phyloP scores from a whole-genome alignment of 371 early-diverging fungal species.

The Funneliformis caledonium region DNA sequence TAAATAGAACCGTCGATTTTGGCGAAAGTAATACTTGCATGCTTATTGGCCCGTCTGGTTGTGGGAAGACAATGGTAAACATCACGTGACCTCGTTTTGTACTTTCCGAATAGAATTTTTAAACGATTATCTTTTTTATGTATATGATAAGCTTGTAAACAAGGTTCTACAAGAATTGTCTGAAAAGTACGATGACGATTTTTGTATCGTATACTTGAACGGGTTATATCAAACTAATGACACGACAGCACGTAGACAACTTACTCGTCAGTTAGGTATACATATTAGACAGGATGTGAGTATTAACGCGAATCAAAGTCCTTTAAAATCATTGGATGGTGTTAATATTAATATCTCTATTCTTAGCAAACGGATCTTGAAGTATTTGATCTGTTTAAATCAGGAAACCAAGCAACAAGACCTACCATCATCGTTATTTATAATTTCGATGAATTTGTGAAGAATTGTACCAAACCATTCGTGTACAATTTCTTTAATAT shows the following conservation, averaged over 20 bases:
- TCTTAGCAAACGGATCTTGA: slow-evolving; percentile 5
- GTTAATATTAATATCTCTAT: slow-evolving; percentile 22
- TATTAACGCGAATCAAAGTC: background rate
- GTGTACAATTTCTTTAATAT: slow-evolving; percentile 93
- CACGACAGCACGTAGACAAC: slow-evolving; percentile 78
- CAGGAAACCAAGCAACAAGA: slow-evolving; percentile 63
- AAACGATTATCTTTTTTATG: background rate
- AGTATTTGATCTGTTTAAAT: slow-evolving; percentile 54
- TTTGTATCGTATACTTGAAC: slow-evolving; percentile 73
- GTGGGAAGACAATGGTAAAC: slow-evolving; percentile 66
- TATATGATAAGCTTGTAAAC: slow-evolving; percentile 38
- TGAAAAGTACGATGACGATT: slow-evolving; percentile 49
- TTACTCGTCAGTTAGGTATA: slow-evolving; percentile 74
- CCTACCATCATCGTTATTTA: slow-evolving; percentile 75
- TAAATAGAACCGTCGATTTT: slow-evolving; percentile 35
- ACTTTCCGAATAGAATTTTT: background rate
- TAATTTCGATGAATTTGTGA: slow-evolving; percentile 89
- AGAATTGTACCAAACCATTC: slow-evolving; percentile 86
- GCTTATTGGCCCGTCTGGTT: slow-evolving; percentile 75
- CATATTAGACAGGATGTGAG: slow-evolving; percentile 43
- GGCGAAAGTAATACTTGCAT: slow-evolving; percentile 83
- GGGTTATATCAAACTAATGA: slow-evolving; percentile 87
- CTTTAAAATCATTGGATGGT: slow-evolving; percentile 45
- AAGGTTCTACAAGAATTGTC: slow-evolving; percentile 45
- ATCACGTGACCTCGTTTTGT: background rate